These are phyloP conservation scores for Pyricularia pennisetigena DNA, from an alignment of 2,329 filamentous ascomycete species.

Conservation along the genomic window DNA sequence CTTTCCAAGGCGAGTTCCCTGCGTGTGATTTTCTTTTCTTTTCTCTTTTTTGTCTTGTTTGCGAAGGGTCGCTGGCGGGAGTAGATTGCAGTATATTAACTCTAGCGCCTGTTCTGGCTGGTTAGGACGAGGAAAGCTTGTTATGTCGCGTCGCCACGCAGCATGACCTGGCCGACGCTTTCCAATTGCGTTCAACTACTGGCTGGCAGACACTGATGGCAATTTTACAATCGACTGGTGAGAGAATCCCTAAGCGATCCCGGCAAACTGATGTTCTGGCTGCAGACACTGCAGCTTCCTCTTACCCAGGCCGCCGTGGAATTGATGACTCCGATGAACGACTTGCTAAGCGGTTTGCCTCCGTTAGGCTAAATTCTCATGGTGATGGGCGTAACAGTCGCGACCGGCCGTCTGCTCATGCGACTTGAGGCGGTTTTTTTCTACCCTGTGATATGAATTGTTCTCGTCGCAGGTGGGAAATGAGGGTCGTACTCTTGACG, in stretches of 20 bases:
- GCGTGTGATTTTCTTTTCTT: background rate
- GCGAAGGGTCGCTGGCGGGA: background rate
- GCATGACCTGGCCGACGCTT: slow-evolving; percentile 70
- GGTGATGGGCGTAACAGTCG: background rate
- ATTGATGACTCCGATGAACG: slow-evolving; percentile 29
- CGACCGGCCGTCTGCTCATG: slow-evolving; percentile 10
- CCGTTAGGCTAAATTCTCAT: slow-evolving; percentile 47
- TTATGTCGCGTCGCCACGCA: slow-evolving; percentile 76
- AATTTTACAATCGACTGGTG: slow-evolving; percentile 95
- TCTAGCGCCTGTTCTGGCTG: background rate
- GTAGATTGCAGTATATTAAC: background rate
- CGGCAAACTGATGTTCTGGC: slow-evolving; percentile 19
- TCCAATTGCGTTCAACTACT: slow-evolving; percentile 74
- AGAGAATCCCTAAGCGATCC: slow-evolving; percentile 75
- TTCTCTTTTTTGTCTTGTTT: background rate
- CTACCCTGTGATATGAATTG: background rate
- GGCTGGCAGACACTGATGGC: slow-evolving; percentile 92
- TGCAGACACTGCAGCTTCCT: slow-evolving; percentile 13
- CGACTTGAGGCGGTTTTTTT: background rate
- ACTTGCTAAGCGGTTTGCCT: slow-evolving; percentile 57
- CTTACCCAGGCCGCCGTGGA: slow-evolving; percentile 13
- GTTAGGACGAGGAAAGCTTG: slow-evolving; percentile 78
- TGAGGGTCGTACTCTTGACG: background rate
- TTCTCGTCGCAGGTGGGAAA: background rate
- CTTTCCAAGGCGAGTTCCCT: slow-evolving; percentile 63